Percentiles rank a stretch among this genome's conserved stretches.
Conservation (phyloP, 768 basidiomycete species). For the Suillus decipiens region DNA sequence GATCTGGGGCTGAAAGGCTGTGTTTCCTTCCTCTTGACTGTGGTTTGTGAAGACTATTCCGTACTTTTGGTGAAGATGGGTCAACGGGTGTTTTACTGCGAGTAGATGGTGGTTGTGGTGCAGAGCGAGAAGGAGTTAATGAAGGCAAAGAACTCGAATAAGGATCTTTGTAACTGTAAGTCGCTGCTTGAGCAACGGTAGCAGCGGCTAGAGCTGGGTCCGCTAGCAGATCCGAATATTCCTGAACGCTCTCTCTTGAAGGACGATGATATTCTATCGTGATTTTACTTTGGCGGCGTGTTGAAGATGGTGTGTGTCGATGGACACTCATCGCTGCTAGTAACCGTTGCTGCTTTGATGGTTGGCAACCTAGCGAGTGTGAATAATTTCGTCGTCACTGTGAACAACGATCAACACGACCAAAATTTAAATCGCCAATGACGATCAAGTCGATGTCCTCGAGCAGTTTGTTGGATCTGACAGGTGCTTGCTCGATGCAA, state of each 20-base stretch:
- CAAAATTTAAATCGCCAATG: background rate
- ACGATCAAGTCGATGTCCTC: background rate
- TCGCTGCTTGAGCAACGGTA: conserved; percentile 38
- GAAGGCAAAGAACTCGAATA: conserved; percentile 26
- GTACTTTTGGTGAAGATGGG: conserved; percentile 35
- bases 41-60: conserved; percentile 66
- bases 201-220: conserved; percentile 59
- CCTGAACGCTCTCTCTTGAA: conserved; percentile 73
- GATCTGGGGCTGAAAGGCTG: conserved; percentile 51
- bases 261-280: conserved; percentile 79
- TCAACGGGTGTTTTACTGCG: conserved; percentile 29
- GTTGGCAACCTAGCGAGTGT: conserved; percentile 2
- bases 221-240: conserved; percentile 72
- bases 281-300: conserved; percentile 53
- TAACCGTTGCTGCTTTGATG: conserved; percentile 9
- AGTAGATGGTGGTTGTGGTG: conserved; percentile 42
- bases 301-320: conserved; percentile 26
- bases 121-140: conserved; percentile 41
- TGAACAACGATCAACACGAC: background rate
- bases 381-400: background rate
- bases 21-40: conserved; percentile 55
- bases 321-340: conserved; percentile 7
- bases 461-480: background rate
- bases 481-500: background rate
- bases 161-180: conserved; percentile 40